phyloP scores from a whole-genome alignment of 345 rosid genomes.

The Lepidium didymum region DNA sequence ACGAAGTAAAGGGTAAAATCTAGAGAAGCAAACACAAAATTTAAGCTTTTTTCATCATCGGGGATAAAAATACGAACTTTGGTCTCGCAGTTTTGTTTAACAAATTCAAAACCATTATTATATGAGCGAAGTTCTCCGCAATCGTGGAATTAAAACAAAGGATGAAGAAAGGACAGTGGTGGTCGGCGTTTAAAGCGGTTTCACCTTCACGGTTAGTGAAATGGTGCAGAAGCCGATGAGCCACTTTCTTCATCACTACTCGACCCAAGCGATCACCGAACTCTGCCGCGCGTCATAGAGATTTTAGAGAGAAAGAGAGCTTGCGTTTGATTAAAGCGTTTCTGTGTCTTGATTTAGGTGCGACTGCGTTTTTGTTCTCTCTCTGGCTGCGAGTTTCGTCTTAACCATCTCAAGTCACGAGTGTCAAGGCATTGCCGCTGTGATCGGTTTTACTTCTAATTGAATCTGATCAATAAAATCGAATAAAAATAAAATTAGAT shows the following conservation, averaged over 20 bases:
- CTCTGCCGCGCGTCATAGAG: neutral
- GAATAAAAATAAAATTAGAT: neutral
- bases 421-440: neutral
- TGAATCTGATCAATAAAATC: neutral
- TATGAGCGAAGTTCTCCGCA: neutral
- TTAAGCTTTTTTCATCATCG: neutral
- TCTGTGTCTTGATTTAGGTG: neutral
- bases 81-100: neutral
- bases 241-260: conserved; percentile 34
- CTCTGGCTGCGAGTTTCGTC: neutral
- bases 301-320: neutral
- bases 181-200: conserved; percentile 15
- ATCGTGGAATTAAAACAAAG: neutral
- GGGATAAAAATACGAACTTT: conserved; percentile 7
- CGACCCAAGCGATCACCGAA: conserved; percentile 11
- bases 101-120: neutral
- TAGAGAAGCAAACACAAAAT: neutral
- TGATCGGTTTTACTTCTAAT: neutral
- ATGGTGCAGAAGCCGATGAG: conserved; percentile 33
- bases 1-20: neutral
- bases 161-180: conserved; percentile 10
- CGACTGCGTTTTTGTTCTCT: neutral
- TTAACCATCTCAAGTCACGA: neutral
- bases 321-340: neutral
- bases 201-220: conserved; percentile 26